A percentile compares a stretch with the other conserved stretches of the same genome.
Conservation (phyloP, 2,329 filamentous ascomycete species). For the Penicillium sp. region DNA sequence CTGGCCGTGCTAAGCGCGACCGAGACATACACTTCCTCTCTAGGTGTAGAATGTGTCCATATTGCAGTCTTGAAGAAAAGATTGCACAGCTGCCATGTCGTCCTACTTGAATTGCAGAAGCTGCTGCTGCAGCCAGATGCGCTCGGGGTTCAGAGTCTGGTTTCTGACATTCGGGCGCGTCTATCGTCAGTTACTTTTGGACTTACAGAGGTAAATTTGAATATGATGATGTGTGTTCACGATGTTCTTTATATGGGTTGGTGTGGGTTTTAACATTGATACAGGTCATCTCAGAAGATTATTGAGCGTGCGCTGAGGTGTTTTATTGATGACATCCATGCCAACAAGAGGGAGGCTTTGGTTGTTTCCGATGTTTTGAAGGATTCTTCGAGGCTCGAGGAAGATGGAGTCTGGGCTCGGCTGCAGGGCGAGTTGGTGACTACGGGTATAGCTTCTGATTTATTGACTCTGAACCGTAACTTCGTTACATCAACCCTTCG, state of each 20-base stretch:
- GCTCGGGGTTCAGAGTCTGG: not conserved
- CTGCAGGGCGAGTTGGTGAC: slow-evolving; percentile 10
- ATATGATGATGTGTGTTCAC: slow-evolving; percentile 17
- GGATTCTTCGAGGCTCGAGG: not conserved
- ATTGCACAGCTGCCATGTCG: slow-evolving; percentile 6
- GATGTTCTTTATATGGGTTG: not conserved
- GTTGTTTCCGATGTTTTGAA: slow-evolving; percentile 6
- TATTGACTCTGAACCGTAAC: slow-evolving; percentile 9
- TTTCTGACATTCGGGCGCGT: slow-evolving; percentile 12
- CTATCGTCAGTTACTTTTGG: slow-evolving; percentile 13
- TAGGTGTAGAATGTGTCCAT: not conserved
- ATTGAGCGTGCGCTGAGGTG: slow-evolving; percentile 6
- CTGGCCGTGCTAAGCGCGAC: slow-evolving; percentile 2
- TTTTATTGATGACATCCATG: slow-evolving; percentile 10
- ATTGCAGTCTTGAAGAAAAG: not conserved
- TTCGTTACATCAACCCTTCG: slow-evolving; percentile 13
- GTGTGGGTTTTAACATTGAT: not conserved
- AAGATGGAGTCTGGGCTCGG: slow-evolving; percentile 8
- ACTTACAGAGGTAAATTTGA: slow-evolving; percentile 14
- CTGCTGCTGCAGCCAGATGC: not conserved
- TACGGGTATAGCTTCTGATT: slow-evolving; percentile 8
- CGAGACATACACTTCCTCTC: not conserved
- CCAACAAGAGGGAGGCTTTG: not conserved
- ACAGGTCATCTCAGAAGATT: slow-evolving; percentile 13
- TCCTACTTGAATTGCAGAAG: slow-evolving; percentile 12